Percentiles rank a stretch among this genome's conserved stretches.
These are phyloP conservation scores for Lodderomyces metapsilosis DNA, from an alignment of 1,139 yeast species.

Conservation along the genomic window DNA sequence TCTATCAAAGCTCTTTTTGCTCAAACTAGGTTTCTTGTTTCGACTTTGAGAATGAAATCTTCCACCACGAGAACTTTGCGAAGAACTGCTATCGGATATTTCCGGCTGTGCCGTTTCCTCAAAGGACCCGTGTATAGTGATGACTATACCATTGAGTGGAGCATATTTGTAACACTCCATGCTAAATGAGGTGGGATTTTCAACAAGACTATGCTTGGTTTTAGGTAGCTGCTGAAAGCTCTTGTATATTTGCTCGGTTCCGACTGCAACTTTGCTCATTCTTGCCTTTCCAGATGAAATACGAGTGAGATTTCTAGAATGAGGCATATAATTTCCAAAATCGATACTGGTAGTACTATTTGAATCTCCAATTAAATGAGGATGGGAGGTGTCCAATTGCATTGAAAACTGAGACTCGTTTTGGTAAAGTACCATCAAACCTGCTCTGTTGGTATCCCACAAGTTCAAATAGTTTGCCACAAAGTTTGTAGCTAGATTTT, in stretches of 20 bases:
- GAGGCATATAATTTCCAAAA: slow-evolving; percentile 64
- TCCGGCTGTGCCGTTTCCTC: slow-evolving; percentile 63
- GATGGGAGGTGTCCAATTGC: slow-evolving; percentile 52
- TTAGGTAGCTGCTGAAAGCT: slow-evolving; percentile 69
- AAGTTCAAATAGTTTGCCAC: slow-evolving; percentile 68
- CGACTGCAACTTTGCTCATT: slow-evolving; percentile 60
- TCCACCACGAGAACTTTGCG: slow-evolving; percentile 26
- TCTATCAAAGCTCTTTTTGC: slow-evolving; percentile 82
- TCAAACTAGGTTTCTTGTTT: slow-evolving; percentile 43
- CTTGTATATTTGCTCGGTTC: slow-evolving; percentile 64
- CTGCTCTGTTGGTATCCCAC: slow-evolving; percentile 80
- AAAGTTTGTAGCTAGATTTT: slow-evolving; percentile 69
- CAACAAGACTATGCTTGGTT: slow-evolving; percentile 66
- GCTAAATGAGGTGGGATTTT: slow-evolving; percentile 64
- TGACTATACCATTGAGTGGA: slow-evolving; percentile 71
- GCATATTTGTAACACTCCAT: slow-evolving; percentile 78
- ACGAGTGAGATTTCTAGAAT: slow-evolving; percentile 74
- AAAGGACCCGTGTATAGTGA: slow-evolving; percentile 81
- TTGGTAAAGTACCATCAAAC: slow-evolving; percentile 71
- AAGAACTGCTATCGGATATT: slow-evolving; percentile 19
- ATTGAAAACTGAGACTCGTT: slow-evolving; percentile 82
- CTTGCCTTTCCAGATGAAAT: slow-evolving; percentile 61
- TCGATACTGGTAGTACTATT: slow-evolving; percentile 36
- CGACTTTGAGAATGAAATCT: slow-evolving; percentile 29
- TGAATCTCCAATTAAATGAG: slow-evolving; percentile 46